Conservation (phyloP, 371 early-diverging fungal species). For the Mucor ambiguus region DNA sequence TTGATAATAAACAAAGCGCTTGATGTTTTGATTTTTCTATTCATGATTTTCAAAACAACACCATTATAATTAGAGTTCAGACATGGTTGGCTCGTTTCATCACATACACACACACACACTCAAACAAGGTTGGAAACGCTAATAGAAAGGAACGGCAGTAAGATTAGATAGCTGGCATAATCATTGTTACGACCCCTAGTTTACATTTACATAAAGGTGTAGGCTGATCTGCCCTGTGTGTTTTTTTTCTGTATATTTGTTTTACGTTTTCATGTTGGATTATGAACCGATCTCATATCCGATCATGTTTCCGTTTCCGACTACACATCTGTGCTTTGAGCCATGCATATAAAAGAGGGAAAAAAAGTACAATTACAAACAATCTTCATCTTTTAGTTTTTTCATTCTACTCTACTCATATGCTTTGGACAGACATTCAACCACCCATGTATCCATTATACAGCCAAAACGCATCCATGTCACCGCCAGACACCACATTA, state of each 20-base stretch:
- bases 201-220: not conserved
- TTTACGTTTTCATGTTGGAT: not conserved
- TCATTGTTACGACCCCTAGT: not conserved
- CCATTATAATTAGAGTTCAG: not conserved
- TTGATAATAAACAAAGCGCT: not conserved
- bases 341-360: not conserved
- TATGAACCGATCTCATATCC: constrained; percentile 19
- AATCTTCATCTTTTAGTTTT: not conserved
- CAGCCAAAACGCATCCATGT: not conserved
- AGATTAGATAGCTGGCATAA: constrained; percentile 1
- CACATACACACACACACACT: too few species aligned
- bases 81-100: not conserved
- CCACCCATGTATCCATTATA: constrained; percentile 10
- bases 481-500: not conserved
- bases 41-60: not conserved
- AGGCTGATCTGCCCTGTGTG: not conserved
- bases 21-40: not conserved
- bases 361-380: not conserved
- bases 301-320: constrained; percentile 10
- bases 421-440: constrained; percentile 22
- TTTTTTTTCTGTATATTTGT: not conserved
- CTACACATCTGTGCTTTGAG: not conserved
- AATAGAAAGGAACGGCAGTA: not conserved
- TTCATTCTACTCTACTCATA: not conserved
- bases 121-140: not conserved